Evolutionary conservation across 352 stramenopile species (phyloP), one percentile per base, ranked within the genome.

Genomic region (Aphanomyces euteiches): DNA sequence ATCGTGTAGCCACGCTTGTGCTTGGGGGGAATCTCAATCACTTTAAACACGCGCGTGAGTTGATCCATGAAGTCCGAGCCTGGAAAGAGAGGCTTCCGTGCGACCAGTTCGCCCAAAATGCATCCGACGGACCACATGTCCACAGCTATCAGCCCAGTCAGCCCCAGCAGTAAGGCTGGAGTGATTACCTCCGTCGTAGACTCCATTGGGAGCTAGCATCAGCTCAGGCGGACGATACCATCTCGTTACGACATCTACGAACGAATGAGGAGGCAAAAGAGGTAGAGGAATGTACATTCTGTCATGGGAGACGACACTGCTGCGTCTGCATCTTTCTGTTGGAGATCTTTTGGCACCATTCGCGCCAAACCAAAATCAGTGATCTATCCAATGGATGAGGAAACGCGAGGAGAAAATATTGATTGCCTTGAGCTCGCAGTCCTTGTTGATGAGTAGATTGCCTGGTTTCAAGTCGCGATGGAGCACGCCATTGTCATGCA

Each of bases 391-490:
- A 28, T 2, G 15, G 8, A 28, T 69, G 34, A 37, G 7, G 36
- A 12, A 69, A 21, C 7, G 1, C 43, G 34, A 56, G 6, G 8
- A 15, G 7, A 39, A 21, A 15, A 54, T 68, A 3, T 4, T 38
- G 12, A 1, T 7, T 67, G 79, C 77, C 75, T 92, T 93, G 57
- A 92, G 78, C 67, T 97, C 85, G 72, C 92, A 98, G 73, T 95
- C 91, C 67, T 96, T 95, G 81, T 92, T 82, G 13, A 98, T 86
- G 17, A 98, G 72, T 8, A 98, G 73, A 66, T 98, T 98, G n/a
- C 92, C 92, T 15, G 93, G 90, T 73, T 98, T 98, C 71, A 98
- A 85, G 77, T 98, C 92, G 21, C 93, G 90, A 67, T 98, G 93
- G 47, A 98, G 83, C 57, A 98, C 90, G 19, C 84, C 88, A 65